These are phyloP conservation scores for Ceratocystis variospora DNA, from an alignment of 2,329 filamentous ascomycete genomes.

Conservation along the genomic window DNA sequence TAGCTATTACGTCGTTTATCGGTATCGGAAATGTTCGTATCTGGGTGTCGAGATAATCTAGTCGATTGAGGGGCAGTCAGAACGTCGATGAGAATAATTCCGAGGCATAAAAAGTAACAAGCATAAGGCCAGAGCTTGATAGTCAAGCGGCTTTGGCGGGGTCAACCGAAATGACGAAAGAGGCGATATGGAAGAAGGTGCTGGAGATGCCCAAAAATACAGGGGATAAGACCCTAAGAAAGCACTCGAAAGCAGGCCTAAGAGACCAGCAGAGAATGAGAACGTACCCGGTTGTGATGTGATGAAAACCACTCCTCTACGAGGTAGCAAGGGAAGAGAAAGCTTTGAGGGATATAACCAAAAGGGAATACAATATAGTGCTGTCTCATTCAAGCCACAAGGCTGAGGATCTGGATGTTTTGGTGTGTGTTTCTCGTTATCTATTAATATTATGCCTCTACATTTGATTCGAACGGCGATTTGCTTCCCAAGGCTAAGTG, in stretches of 20 bases:
- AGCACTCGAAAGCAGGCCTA: neutral
- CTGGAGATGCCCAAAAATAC: neutral
- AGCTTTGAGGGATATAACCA: neutral
- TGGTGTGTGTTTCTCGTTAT: neutral
- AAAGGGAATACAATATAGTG: neutral
- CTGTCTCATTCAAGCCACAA: neutral
- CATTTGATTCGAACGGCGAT: neutral
- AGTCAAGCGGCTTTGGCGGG: conserved; percentile 2
- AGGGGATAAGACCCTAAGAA: neutral
- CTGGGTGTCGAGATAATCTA: neutral
- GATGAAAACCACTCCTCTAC: neutral
- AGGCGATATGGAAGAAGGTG: neutral
- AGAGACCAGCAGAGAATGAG: neutral
- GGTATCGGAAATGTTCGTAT: neutral
- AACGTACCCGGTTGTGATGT: neutral
- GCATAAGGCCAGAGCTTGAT: conserved; percentile 3
- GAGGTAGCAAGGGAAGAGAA: neutral
- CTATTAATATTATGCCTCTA: neutral
- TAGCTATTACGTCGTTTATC: neutral
- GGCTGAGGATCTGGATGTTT: neutral
- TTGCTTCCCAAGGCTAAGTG: conserved; percentile 3
- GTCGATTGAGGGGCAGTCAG: neutral
- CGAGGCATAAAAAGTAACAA: neutral
- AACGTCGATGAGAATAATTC: conserved; percentile 5
- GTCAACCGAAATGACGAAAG: conserved; percentile 7